Percentiles rank a stretch among this genome's conserved stretches.
Conservation (phyloP, 768 basidiomycete species). For the Pulveroboletus sp. region DNA sequence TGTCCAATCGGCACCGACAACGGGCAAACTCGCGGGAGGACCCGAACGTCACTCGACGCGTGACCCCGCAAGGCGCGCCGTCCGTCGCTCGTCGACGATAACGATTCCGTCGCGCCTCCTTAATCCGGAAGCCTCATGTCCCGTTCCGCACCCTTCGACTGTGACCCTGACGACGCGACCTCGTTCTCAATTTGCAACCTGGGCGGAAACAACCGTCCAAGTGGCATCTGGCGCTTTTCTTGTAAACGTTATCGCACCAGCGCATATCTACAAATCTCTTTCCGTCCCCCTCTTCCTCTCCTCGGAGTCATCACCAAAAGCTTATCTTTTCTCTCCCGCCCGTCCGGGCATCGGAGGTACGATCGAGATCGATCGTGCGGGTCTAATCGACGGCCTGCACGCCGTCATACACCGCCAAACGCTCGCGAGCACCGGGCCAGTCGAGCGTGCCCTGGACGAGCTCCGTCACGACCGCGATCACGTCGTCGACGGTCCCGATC, state of each 20-base stretch:
- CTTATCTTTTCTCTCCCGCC: not conserved
- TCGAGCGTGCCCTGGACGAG: conserved; percentile 71
- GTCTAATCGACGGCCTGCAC: conserved; percentile 74
- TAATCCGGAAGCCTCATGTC: not conserved
- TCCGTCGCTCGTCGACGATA: not conserved
- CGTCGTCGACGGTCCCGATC: conserved; percentile 87
- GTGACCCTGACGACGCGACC: no score
- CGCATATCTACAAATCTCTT: conserved; percentile 1
- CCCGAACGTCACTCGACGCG: not conserved
- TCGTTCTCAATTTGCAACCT: no score
- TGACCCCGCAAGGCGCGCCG: no score
- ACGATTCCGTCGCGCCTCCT: not conserved
- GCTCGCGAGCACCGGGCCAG: conserved; percentile 72
- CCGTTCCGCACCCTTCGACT: no score
- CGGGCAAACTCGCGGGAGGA: not conserved
- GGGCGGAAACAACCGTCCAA: no score
- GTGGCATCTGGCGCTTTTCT: not conserved
- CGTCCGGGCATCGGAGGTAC: not conserved
- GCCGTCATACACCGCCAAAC: conserved; percentile 79
- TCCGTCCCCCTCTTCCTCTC: not conserved
- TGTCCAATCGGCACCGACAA: not conserved
- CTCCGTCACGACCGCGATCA: conserved; percentile 73
- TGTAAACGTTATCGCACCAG: not conserved
- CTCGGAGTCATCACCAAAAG: conserved; percentile 15
- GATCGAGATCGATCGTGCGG: not conserved